Percentiles rank a stretch among this genome's conserved stretches.
Conservation (phyloP, 192 early-diverging fungal genomes). For the Linnemannia elongata region DNA sequence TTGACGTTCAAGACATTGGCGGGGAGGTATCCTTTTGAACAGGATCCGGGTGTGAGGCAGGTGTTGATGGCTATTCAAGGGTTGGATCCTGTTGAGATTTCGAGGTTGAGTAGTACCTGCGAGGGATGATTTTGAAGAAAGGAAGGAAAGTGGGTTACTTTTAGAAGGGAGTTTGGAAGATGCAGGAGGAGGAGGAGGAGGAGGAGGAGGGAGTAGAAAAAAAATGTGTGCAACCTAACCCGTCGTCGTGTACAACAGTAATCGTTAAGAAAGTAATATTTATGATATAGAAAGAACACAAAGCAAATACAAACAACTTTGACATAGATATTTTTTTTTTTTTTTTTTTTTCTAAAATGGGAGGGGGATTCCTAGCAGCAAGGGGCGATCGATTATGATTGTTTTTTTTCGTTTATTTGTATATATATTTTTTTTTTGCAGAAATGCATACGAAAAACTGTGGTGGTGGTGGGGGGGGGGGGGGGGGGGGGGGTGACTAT, state of each 20-base stretch:
- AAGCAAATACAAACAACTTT: background rate
- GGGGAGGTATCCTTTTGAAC: constrained; percentile 63
- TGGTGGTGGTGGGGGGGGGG: too few species aligned
- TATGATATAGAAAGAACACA: background rate
- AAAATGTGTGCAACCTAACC: background rate
- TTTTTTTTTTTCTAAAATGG: too few species aligned
- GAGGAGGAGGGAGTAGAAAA: background rate
- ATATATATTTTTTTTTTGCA: background rate
- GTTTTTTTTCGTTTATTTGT: background rate
- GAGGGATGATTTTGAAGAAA: background rate
- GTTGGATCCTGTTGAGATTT: constrained; percentile 22
- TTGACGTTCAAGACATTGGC: constrained; percentile 67
- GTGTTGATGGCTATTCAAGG: constrained; percentile 38
- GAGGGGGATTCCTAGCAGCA: too few species aligned
- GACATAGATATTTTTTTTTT: too few species aligned
- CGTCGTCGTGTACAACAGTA: background rate
- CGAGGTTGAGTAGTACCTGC: constrained; percentile 20
- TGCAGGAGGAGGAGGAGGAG: background rate
- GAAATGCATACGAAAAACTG: background rate
- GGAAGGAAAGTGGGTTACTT: too few species aligned
- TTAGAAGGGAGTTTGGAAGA: too few species aligned
- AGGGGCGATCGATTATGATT: background rate
- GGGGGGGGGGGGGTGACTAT: background rate
- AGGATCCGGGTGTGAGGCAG: constrained; percentile 51
- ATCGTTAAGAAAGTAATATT: background rate